phyloP scores from a whole-genome alignment of 1,284 basidiomycete species.

The Wallemia hederae region DNA sequence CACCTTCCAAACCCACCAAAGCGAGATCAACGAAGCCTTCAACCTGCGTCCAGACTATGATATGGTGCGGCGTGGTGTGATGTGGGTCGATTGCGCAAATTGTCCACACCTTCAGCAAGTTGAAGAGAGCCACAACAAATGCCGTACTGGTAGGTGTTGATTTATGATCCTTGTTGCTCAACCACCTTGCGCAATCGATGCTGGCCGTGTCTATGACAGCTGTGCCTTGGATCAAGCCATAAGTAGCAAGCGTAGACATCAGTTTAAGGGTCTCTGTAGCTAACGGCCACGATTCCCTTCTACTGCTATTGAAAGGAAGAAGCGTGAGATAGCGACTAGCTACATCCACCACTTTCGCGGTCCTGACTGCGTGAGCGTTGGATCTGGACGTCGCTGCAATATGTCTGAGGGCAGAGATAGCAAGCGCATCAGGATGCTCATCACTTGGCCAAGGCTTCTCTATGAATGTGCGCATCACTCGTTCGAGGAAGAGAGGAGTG shows the following conservation, averaged over 20 bases:
- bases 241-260: not conserved
- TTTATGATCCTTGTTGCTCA: not conserved
- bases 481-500: not conserved
- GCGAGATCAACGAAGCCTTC: constrained; percentile 21
- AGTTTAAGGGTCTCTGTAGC: not conserved
- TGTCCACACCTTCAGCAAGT: constrained; percentile 38
- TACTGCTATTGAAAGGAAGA: not conserved
- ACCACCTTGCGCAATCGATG: not conserved
- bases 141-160: not conserved
- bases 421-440: not conserved
- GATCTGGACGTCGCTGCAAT: not conserved
- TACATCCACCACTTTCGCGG: not conserved
- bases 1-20: not conserved
- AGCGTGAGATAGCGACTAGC: not conserved
- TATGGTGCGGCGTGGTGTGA: constrained; percentile 51
- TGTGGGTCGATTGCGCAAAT: constrained; percentile 67
- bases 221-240: not conserved
- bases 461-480: not conserved
- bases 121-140: constrained; percentile 21
- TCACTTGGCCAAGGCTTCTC: not conserved
- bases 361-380: not conserved
- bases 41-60: constrained; percentile 67
- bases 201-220: not conserved
- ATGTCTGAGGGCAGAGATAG: not conserved
- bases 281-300: not conserved